phyloP scores from a whole-genome alignment of 2,329 filamentous ascomycete genomes.

The Claviceps sp. region DNA sequence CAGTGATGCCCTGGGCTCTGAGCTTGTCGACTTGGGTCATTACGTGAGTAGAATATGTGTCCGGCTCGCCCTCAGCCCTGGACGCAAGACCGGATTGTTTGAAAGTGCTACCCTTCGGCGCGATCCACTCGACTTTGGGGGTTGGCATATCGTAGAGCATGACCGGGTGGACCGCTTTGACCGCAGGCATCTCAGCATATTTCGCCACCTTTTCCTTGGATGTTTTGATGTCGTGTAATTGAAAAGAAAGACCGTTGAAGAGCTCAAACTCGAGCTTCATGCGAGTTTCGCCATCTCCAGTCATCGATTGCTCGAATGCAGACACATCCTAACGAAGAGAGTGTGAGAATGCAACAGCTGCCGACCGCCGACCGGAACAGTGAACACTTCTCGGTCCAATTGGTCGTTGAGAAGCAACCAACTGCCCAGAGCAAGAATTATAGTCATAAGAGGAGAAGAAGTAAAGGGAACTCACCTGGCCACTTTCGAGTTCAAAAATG shows the following conservation, averaged over 20 bases:
- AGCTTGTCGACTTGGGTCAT: constrained; percentile 45
- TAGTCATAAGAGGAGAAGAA: neutral
- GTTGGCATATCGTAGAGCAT: constrained; percentile 30
- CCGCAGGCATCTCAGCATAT: constrained; percentile 26
- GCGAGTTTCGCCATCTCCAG: constrained; percentile 27
- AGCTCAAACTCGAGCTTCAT: constrained; percentile 36
- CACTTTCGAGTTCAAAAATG: constrained; percentile 11
- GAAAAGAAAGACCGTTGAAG: constrained; percentile 41
- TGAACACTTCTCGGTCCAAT: neutral
- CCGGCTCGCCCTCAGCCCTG: constrained; percentile 11
- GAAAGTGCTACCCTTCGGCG: constrained; percentile 14
- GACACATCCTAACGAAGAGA: constrained; percentile 6
- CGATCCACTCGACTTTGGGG: constrained; percentile 31
- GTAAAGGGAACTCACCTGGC: constrained; percentile 7
- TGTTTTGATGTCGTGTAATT: constrained; percentile 32
- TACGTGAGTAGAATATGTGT: constrained; percentile 35
- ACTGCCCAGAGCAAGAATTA: neutral
- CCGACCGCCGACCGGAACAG: too few species aligned
- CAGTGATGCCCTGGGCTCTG: constrained; percentile 31
- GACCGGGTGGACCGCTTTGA: constrained; percentile 38
- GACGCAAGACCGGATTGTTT: constrained; percentile 9
- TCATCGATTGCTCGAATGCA: constrained; percentile 8
- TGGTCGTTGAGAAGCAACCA: neutral
- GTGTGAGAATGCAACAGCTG: neutral
- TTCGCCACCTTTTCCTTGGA: constrained; percentile 28